Evolutionary conservation across 768 basidiomycete genomes (phyloP).

Genomic region (Leucocoprinus leucothites): DNA sequence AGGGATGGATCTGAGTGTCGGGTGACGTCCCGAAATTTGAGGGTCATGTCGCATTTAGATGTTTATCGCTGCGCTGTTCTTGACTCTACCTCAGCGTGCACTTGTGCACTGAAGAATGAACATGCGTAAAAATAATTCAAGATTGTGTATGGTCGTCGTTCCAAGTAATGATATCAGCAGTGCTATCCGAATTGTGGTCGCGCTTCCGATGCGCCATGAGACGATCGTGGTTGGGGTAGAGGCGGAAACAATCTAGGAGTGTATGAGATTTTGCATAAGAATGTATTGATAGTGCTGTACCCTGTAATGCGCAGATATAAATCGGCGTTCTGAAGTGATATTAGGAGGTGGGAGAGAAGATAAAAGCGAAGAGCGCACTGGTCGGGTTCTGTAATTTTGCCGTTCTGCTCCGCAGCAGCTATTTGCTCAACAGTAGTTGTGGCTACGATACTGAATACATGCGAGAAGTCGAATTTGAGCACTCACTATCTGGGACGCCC

Average conservation of each 20-base stretch:
- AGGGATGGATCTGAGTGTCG: no score
- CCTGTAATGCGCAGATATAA: slow-evolving; percentile 69
- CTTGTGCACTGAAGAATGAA: not conserved
- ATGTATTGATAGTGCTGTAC: slow-evolving; percentile 29
- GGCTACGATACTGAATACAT: slow-evolving; percentile 29
- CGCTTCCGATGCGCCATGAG: slow-evolving; percentile 70
- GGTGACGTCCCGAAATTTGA: no score
- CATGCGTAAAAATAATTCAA: not conserved
- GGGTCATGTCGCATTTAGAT: no score
- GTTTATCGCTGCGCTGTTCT: no score
- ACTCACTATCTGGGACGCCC: slow-evolving; percentile 50
- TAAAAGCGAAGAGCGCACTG: slow-evolving; percentile 39
- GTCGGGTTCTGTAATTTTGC: slow-evolving; percentile 59
- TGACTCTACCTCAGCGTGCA: no score
- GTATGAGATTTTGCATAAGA: not conserved
- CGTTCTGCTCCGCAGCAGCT: slow-evolving; percentile 38
- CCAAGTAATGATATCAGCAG: slow-evolving; percentile 66
- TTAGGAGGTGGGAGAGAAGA: not conserved
- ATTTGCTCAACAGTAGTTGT: slow-evolving; percentile 55
- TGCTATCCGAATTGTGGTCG: slow-evolving; percentile 61
- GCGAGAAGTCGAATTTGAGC: not conserved
- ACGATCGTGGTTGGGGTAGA: slow-evolving; percentile 69
- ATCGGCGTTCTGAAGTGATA: slow-evolving; percentile 59
- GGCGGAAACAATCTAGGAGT: slow-evolving; percentile 56
- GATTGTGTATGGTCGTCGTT: slow-evolving; percentile 40